These are phyloP conservation scores for Aspergillus mulundensis DNA, from an alignment of 495 filamentous ascomycete species.

Conservation along the genomic window DNA sequence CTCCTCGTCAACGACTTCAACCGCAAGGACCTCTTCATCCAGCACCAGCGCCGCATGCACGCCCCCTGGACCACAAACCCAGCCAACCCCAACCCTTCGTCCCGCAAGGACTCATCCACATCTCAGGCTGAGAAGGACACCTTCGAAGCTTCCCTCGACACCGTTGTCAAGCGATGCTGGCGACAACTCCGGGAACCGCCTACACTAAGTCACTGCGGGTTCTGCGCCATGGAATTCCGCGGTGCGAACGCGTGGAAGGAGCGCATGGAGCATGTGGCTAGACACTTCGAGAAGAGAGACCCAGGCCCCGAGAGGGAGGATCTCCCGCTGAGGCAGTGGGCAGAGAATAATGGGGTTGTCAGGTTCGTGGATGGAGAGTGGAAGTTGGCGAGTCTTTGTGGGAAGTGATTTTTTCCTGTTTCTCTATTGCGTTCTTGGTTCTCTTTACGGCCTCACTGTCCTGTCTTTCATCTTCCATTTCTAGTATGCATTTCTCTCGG, in stretches of 20 bases:
- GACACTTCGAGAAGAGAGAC: constrained; percentile 63
- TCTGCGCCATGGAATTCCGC: constrained; percentile 59
- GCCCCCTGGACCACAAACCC: constrained; percentile 41
- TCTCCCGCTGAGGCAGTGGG: constrained; percentile 46
- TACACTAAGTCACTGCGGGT: constrained; percentile 58
- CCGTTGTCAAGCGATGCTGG: constrained; percentile 56
- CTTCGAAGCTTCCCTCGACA: constrained; percentile 43
- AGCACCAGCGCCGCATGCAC: constrained; percentile 94
- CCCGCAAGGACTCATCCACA: constrained; percentile 29
- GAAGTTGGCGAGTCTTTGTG: constrained; percentile 12
- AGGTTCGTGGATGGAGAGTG: constrained; percentile 9
- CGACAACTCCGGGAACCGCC: constrained; percentile 59
- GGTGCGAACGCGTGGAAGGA: constrained; percentile 70
- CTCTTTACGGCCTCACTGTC: background rate
- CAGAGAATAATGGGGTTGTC: constrained; percentile 45
- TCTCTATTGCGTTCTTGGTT: background rate
- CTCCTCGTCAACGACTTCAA: constrained; percentile 67
- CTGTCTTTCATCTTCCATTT: background rate
- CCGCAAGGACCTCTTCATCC: constrained; percentile 89
- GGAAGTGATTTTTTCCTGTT: constrained; percentile 4
- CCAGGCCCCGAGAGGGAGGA: constrained; percentile 40
- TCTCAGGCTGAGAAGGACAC: constrained; percentile 33
- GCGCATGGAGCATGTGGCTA: constrained; percentile 87
- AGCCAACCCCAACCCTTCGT: constrained; percentile 23
- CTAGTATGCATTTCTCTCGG: background rate